Base-by-base conservation (phyloP, 225 moss, liverwort and hornwort genomes). In the Marchantia polymorpha region DNA sequence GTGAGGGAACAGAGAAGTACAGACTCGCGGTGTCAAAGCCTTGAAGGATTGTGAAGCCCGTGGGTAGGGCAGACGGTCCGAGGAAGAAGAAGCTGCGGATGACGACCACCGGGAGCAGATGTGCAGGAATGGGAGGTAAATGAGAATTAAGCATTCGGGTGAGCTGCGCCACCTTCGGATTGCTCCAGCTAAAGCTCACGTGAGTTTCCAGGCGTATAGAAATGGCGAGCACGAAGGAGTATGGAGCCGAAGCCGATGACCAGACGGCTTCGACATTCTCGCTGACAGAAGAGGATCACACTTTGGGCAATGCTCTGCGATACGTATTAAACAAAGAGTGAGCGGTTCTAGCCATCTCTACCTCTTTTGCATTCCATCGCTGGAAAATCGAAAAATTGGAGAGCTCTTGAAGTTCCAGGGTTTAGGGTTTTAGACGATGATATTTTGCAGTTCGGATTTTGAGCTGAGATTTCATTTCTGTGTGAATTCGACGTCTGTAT, bases 271-370 rank as follows among this genome's bases (percentile, higher is more conserved):
- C 91, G 31, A 89, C 91, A 0, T 91, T 91, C 59, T 91, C 88
- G n/a, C 69, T 91, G 20, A 81, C 87, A 1, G 89, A 84, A 61
- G 91, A 91, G 67, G 91, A 91, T 68, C 91, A 91, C 73, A 91
- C 91, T 3, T 80, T 91, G 0, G 91, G 85, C 10, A 91, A 91
- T 49, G 86, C 89, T 8, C 84, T 91, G 10, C 91, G 91, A 30
- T 91, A 74, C 60, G 65, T 89, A 50, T 84, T 91, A 7, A 91
- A 91, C 73, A 89, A 89, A 73, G 91, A 91, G 91, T 91, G 70
- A 83, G 90, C 72, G 50, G 51, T 0, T 22, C 14, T 15, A 20
- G 47, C 48, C 49, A 15, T 20, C 22, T 61, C 5, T 5, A n/a
- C 16, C n/a, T 22, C 8, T 61, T 61, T 7, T 61, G 19, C 13